phyloP scores from a whole-genome alignment of 257 asterid genomes.

The Nicotiana tabacum region DNA sequence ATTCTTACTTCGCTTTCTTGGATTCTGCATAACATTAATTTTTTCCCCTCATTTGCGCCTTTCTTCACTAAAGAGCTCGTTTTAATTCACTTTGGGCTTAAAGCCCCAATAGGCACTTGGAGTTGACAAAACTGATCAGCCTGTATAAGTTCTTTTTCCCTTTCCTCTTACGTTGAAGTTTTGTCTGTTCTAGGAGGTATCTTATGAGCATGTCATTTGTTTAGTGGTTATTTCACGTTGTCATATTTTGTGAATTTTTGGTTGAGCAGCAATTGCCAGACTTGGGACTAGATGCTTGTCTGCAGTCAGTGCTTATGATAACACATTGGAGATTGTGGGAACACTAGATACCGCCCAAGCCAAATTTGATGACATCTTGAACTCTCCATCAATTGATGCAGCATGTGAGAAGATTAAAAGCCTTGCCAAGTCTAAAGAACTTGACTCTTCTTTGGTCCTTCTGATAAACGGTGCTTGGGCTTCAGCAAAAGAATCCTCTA shows the following conservation, averaged over 20 bases:
- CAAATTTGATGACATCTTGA: constrained; percentile 80
- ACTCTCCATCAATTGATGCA: constrained; percentile 63
- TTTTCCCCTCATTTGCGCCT: neutral
- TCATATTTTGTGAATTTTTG: constrained; percentile 9
- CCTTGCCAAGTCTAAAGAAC: constrained; percentile 82
- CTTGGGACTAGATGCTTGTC: constrained; percentile 87
- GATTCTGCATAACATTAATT: neutral
- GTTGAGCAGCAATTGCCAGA: constrained; percentile 71
- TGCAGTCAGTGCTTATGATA: constrained; percentile 89
- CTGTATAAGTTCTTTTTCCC: neutral
- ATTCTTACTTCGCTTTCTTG: neutral
- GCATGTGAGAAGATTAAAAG: constrained; percentile 89
- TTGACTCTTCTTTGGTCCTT: constrained; percentile 82
- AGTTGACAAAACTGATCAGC: neutral
- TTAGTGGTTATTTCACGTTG: neutral
- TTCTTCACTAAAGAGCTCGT: neutral
- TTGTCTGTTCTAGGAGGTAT: neutral
- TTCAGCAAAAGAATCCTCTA: constrained; percentile 74
- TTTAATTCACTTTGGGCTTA: neutral
- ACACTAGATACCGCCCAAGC: constrained; percentile 83
- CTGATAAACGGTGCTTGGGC: constrained; percentile 93
- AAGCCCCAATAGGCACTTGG: neutral
- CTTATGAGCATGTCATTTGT: neutral
- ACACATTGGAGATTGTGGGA: constrained; percentile 78
- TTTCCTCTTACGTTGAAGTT: neutral